A percentile compares a stretch with the other conserved stretches of the same genome.
Evolutionary conservation across 208 protist species (phyloP).

Genomic region (Acanthamoeba lenticulata): DNA sequence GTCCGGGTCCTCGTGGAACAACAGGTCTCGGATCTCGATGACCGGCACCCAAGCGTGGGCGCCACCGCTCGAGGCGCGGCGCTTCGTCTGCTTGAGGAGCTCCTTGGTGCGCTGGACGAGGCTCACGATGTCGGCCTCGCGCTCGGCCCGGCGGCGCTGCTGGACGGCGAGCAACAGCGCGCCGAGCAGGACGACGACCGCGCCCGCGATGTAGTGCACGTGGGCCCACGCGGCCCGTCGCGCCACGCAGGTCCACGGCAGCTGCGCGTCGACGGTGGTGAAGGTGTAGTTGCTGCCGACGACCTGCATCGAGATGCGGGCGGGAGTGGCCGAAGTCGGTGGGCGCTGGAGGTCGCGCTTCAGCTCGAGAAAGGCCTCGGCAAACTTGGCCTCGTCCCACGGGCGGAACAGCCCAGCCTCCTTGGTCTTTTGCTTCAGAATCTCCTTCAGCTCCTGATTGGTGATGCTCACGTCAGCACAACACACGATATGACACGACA

Average conservation of each 20-base stretch:
- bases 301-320: not conserved
- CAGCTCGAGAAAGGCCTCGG: slow-evolving; percentile 28
- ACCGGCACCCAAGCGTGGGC: too few species aligned
- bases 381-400: slow-evolving; percentile 14
- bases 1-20: not conserved
- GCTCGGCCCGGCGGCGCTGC: not conserved
- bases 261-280: not conserved
- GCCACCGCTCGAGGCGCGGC: not conserved
- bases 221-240: not conserved
- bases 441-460: not conserved
- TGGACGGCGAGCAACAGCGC: not conserved
- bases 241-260: not conserved
- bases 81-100: slow-evolving; percentile 9
- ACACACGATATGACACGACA: too few species aligned
- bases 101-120: not conserved
- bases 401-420: not conserved
- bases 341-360: slow-evolving; percentile 13
- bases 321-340: not conserved
- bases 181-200: not conserved
- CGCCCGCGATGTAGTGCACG: not conserved
- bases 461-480: too few species aligned
- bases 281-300: not conserved
- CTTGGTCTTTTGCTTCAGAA: not conserved
- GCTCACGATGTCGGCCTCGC: not conserved
- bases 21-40: not conserved